phyloP scores from a whole-genome alignment of 1,139 yeast genomes.

The Lodderomyces oxycetoniae region DNA sequence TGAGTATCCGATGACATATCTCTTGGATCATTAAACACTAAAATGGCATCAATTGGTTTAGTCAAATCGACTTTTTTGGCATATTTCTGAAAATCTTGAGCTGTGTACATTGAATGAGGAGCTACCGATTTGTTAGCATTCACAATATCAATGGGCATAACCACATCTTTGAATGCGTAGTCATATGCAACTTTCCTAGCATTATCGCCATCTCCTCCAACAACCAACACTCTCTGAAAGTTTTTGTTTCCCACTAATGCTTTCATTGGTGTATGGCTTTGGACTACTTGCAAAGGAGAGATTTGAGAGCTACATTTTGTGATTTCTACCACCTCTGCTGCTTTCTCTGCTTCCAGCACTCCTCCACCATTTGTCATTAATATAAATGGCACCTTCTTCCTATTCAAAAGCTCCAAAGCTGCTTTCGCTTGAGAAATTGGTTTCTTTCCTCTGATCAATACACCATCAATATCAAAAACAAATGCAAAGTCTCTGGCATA shows the following conservation, averaged over 20 bases:
- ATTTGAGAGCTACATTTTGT: slow-evolving; percentile 36
- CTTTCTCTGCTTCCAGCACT: slow-evolving; percentile 58
- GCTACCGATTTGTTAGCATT: slow-evolving; percentile 53
- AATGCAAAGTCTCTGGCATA: slow-evolving; percentile 21
- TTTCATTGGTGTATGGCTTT: slow-evolving; percentile 87
- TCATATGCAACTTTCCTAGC: slow-evolving; percentile 66
- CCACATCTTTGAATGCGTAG: slow-evolving; percentile 79
- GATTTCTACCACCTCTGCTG: slow-evolving; percentile 48
- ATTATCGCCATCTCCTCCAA: slow-evolving; percentile 75
- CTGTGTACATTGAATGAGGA: slow-evolving; percentile 63
- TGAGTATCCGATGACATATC: slow-evolving; percentile 88
- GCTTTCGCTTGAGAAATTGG: slow-evolving; percentile 65
- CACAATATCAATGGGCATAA: slow-evolving; percentile 73
- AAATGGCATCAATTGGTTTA: slow-evolving; percentile 65
- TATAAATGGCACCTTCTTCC: slow-evolving; percentile 68
- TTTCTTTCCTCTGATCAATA: slow-evolving; percentile 70
- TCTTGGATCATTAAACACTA: slow-evolving; percentile 88
- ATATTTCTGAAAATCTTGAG: slow-evolving; percentile 43
- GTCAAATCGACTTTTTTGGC: slow-evolving; percentile 30
- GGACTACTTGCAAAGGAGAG: slow-evolving; percentile 66
- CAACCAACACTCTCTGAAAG: slow-evolving; percentile 64
- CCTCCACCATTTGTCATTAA: slow-evolving; percentile 95
- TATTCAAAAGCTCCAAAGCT: slow-evolving; percentile 56
- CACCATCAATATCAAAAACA: slow-evolving; percentile 73
- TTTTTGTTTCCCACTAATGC: slow-evolving; percentile 43